phyloP scores from a whole-genome alignment of 225 moss, liverwort and hornwort species.

The Anthoceros angustus region DNA sequence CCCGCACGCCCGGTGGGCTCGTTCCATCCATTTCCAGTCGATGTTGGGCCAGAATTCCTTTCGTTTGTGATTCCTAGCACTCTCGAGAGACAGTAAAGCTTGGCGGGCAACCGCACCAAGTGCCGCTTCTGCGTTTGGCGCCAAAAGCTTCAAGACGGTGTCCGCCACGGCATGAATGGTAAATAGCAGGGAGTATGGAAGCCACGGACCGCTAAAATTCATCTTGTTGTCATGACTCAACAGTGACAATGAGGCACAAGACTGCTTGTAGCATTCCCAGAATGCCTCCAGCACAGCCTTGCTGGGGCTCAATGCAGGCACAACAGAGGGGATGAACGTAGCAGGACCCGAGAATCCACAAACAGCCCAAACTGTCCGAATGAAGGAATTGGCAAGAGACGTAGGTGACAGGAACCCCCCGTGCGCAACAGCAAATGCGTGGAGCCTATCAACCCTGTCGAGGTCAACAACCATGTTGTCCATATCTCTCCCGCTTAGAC shows the following conservation, averaged over 20 bases:
- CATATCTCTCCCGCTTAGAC: background rate
- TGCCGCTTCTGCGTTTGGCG: background rate
- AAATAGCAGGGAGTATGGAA: background rate
- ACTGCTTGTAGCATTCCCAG: background rate
- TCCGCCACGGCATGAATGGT: background rate
- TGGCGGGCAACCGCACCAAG: background rate
- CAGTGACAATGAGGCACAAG: background rate
- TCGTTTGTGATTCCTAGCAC: background rate
- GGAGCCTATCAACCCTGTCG: background rate
- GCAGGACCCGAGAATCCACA: background rate
- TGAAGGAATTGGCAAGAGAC: background rate
- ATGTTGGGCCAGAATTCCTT: background rate
- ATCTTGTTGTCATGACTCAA: background rate
- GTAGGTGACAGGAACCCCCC: background rate
- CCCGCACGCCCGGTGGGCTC: background rate
- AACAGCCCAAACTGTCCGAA: background rate
- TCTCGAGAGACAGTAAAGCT: background rate
- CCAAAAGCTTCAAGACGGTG: background rate
- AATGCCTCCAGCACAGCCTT: background rate
- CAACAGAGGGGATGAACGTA: background rate
- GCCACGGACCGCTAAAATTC: background rate
- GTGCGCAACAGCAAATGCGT: background rate
- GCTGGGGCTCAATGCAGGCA: background rate
- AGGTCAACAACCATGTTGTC: background rate
- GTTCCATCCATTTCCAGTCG: background rate